Base-by-base conservation (phyloP, 805 yeast genomes). In the Cyberlindnera xylosilytica region DNA sequence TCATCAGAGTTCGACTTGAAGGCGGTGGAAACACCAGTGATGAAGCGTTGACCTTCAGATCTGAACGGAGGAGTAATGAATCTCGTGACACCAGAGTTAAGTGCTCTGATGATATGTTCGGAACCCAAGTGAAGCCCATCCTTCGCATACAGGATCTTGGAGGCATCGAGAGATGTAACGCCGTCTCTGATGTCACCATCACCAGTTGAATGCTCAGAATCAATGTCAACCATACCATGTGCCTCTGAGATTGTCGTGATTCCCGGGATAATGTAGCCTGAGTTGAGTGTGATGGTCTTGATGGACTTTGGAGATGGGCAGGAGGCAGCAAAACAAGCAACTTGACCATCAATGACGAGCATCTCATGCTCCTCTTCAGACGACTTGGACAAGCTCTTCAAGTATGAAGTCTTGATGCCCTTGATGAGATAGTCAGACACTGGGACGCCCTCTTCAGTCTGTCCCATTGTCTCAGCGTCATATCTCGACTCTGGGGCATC, bases 51-150 rank as follows among this genome's bases (percentile, higher is more conserved):
- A 12, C 44, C 44, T 15, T 41, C 44, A 12, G 44, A 41, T 36
- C 44, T 36, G 34, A 41, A 41, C 6, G 44, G 44, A 11, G 44
- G 44, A 2, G 44, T 41, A 11, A 41, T 41, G 20, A 41, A 4
- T 16, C 13, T 30, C 15, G 40, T 41, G 7, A 41, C 40, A 15
- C 40, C 44, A 23, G 39, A 31, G 18, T 36, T 30, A n/a, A 41
- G 34, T 3, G 44, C 44, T 12, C 44, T 27, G 3, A 31, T 13
- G 19, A 41, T 18, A 18, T 41, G 44, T 16, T 41, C 44, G 6
- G 40, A 36, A 13, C 40, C 40, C n/a, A 41, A 20, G 16, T 30
- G 36, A 10, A 41, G 37, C 3, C 44, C 44, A 32, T 41, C 40
- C n/a, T 24, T 41, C n/a, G 44, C 36, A n/a, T 22, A 27, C 9